Base-by-base conservation (phyloP, 768 basidiomycete genomes). In the Suillus lakei region DNA sequence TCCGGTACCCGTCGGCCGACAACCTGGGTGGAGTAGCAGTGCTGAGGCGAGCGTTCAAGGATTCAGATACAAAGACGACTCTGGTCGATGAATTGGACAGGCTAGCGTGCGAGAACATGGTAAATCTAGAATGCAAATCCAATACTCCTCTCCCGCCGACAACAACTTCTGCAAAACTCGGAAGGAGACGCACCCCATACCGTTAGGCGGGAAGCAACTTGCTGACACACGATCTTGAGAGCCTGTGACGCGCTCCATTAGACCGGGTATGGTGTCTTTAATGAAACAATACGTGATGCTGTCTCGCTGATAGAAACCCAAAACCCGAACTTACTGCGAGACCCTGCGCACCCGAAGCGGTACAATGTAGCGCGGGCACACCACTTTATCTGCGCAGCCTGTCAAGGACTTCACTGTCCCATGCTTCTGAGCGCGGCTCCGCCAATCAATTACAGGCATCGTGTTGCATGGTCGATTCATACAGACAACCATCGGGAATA, bases 61-160 rank as follows among this genome's bases (percentile, higher is more conserved):
- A 59, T 58, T 26, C 56, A 39, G 26, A 39, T 21, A 59, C 58
- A 12, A 41, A 28, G 39, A 59, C 18, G 58, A 43, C 32, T 13
- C 32, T 54, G 51, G 18, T 54, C 53, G 53, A 54, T 54, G 32
- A n/a, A 34, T 54, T 54, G 53, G 53, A n/a, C 53, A 54, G 12
- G 58, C 23, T 41, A 36, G 39, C 26, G 18, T 41, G 58, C 56
- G 39, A 43, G 41, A n/a, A 59, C 26, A 39, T 59, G 16, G 18
- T n/a, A 59, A 59, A 39, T 34, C 26, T 18, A 59, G 26, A 41
- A 59, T 59, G 36, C 26, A 28, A 58, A 58, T 58, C 36, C 53
- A 34, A 54, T 34, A 39, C 38, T 26, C 55, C n/a, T 39, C 58
- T 41, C 18, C 58, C 28, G 30, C 58, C 28, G 18, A 41, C 58